Evolutionary conservation across 164 flowering plant species (phyloP), one percentile per base, ranked within the genome.

Genomic region (Platanus orientalis): DNA sequence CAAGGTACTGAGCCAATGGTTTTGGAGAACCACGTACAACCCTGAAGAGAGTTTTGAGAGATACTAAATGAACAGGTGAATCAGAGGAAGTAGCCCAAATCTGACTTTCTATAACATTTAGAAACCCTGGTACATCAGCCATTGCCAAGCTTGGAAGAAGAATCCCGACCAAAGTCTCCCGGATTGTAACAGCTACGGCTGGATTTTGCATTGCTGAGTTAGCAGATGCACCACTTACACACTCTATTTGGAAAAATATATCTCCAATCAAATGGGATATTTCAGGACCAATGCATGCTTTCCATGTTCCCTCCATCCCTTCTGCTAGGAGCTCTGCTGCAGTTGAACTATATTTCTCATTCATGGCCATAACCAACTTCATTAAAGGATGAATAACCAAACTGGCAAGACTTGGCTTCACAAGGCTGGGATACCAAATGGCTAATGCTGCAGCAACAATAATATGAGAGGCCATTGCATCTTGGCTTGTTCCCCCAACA

Each of bases 71-170:
- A 75, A 95, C 97, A 58, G 99, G 96, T 68, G 99, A 95, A 84
- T 95, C 99, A 72, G 97, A 95, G 34, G 97, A 89, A 64, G 97
- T 95, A 34, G 97, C 83, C 97, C 97, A 95, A 62, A 92, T 90
- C 69, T 89, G 97, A 61, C 96, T 82, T 69, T 95, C 96, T 62
- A 88, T 79, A 10, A 82, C 86, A 64, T 75, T 79, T 23, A 95
- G 70, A 72, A 89, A 95, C 21, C 87, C 88, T 19, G 59, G 78
- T 68, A 89, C 68, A 60, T 92, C 99, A 64, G 94, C 94, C 80
- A 87, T 79, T 54, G 97, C 99, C 65, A 92, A 74, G 76, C 96
- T 92, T 66, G 99, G 99, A 76, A 95, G 97, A 82, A 95, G 99
- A 74, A 80, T 68, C 11, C 73, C 90, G 68, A 84, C 80, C 71